Conservation (phyloP, 768 basidiomycete species). For the Tylopilus sp. region DNA sequence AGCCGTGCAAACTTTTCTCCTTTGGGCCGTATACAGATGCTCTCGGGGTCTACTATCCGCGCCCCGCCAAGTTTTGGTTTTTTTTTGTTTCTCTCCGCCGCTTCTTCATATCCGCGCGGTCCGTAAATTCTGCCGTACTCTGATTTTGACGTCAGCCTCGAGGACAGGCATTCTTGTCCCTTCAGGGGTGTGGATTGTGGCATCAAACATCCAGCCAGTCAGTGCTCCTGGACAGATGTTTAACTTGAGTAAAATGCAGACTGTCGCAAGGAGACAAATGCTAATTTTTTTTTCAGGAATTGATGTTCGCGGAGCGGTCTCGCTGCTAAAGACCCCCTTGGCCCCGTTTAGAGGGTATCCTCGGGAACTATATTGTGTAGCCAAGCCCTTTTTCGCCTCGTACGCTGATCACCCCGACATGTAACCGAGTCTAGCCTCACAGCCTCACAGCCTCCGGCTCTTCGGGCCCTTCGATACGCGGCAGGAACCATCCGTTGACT, state of each 20-base stretch:
- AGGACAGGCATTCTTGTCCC: constrained; percentile 1
- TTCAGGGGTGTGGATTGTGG: constrained; percentile 3
- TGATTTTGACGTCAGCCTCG: constrained; percentile 9
- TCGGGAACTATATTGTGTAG: too few species aligned
- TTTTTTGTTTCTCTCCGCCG: background rate
- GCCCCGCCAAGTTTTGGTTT: background rate
- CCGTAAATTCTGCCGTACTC: background rate
- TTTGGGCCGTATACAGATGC: background rate
- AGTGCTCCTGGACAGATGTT: background rate
- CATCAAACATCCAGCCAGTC: constrained; percentile 2
- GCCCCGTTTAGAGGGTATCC: too few species aligned
- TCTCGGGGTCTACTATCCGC: background rate
- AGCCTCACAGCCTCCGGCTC: constrained; percentile 5
- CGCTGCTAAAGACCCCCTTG: background rate
- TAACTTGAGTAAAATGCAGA: background rate
- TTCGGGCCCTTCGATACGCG: constrained; percentile 5
- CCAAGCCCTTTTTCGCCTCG: background rate
- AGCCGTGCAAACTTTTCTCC: background rate
- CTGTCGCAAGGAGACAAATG: background rate
- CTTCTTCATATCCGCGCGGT: constrained; percentile 7
- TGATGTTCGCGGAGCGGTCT: constrained; percentile 10
- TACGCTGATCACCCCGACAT: constrained; percentile 1
- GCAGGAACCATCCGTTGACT: constrained; percentile 9
- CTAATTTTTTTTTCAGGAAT: background rate
- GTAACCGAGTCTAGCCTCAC: background rate